Base-by-base conservation (phyloP, 306 rosid genomes). In the Myrica gale region DNA sequence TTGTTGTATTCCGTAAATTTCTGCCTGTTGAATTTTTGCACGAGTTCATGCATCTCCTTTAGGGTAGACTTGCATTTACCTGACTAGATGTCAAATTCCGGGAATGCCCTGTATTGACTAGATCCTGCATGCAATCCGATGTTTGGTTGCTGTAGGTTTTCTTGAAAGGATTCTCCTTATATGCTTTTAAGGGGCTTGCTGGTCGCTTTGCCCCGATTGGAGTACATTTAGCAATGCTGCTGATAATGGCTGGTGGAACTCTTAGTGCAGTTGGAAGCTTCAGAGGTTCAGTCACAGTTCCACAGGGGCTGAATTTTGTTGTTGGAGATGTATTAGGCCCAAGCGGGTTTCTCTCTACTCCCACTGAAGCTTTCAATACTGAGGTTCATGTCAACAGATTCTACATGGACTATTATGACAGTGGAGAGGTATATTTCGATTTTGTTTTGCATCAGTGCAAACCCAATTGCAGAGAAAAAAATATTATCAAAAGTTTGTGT, bases 151-250 rank as follows among this genome's bases (percentile, higher is more conserved):
- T 23, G 42, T 60, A 95, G 99, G 97, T 95, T 20, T 95, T 92
- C 81, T 74, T 92, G 85, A 92, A 92, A 81, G 97, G 97, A 13
- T 97, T 97, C 44, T 72, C 84, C 69, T 79, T 95, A 83, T 95
- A 95, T 78, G 98, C 97, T 52, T 95, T 89, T 79, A 87, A 78
- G 74, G 98, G 99, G 68, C 85, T 95, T 63, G 96, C 93, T 41
- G 96, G 97, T 80, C 86, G 97, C 76, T 82, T 92, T 82, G 97
- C 99, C 66, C 99, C 97, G 45, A 91, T 95, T 62, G 97, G 99
- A 71, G 99, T 95, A 55, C 97, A 95, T 79, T 72, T 95, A 85
- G 92, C 99, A 57, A 77, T 95, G 92, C 78, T 92, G 63, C 88
- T 92, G 81, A 90, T 95, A 74, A 95, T 92, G 97, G 93, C 69